Conservation (phyloP, 2,329 filamentous ascomycete species). For the Teratosphaeria zuluensis region DNA sequence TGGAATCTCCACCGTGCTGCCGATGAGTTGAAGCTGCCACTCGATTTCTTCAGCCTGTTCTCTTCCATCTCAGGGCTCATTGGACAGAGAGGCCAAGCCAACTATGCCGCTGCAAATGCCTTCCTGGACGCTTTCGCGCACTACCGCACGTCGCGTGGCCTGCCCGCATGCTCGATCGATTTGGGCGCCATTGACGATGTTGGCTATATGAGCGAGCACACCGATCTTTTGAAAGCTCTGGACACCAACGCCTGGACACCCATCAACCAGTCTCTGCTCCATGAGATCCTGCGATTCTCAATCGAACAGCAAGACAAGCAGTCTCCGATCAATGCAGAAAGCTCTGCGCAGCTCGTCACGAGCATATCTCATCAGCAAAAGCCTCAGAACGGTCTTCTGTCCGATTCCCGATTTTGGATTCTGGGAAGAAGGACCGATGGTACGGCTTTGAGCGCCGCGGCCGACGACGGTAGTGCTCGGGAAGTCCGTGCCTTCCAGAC, state of each 20-base stretch:
- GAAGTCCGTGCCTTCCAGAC: too few species aligned
- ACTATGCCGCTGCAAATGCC: conserved; percentile 46
- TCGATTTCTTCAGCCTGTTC: conserved; percentile 42
- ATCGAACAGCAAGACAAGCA: background rate
- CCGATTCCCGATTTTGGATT: too few species aligned
- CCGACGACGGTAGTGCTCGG: too few species aligned
- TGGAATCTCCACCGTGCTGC: background rate
- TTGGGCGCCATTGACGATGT: conserved; percentile 23
- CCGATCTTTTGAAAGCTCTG: background rate
- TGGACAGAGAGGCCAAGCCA: conserved; percentile 48
- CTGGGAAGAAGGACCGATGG: too few species aligned
- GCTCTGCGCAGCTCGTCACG: background rate
- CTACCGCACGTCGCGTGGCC: conserved; percentile 16
- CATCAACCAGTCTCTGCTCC: background rate
- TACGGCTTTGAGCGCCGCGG: too few species aligned
- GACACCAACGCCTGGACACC: background rate
- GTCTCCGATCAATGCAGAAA: background rate
- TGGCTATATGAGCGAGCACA: conserved; percentile 8
- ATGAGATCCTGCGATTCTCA: background rate
- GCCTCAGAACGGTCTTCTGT: too few species aligned
- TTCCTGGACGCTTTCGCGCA: conserved; percentile 19
- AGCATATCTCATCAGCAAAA: too few species aligned
- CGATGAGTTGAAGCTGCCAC: conserved; percentile 34
- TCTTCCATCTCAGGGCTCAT: conserved; percentile 47
- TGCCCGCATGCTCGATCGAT: conserved; percentile 18